Evolutionary conservation across 1,284 basidiomycete genomes (phyloP).

Genomic region (Trichosporon coremiiforme): DNA sequence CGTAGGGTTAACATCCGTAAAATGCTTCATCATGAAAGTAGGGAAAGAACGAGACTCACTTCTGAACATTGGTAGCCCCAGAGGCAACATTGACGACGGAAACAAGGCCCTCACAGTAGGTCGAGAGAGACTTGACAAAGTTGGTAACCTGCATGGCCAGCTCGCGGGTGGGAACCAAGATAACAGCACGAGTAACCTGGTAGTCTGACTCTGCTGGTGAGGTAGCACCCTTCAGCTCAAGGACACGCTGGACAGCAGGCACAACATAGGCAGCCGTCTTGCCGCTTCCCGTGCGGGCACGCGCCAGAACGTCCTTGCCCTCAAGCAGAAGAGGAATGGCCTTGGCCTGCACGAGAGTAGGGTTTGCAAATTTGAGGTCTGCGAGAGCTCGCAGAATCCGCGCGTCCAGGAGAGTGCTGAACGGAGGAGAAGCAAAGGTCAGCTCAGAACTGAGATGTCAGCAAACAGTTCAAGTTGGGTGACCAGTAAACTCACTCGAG

Average conservation of each 20-base stretch:
- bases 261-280: constrained; percentile 97
- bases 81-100: constrained; percentile 76
- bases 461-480: no score
- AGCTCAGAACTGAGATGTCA: constrained; percentile 40
- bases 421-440: constrained; percentile 56
- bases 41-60: constrained; percentile 60
- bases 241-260: constrained; percentile 84
- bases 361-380: constrained; percentile 69
- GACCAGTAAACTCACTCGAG: constrained; percentile 38
- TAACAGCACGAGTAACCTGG: constrained; percentile 72
- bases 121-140: constrained; percentile 68
- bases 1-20: constrained; percentile 53
- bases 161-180: constrained; percentile 93
- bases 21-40: constrained; percentile 54
- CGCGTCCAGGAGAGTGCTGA: constrained; percentile 64
- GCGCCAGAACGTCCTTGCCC: constrained; percentile 87
- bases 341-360: constrained; percentile 84
- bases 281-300: constrained; percentile 92
- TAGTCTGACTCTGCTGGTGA: constrained; percentile 45
- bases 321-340: constrained; percentile 79
- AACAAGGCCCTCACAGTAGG: constrained; percentile 77
- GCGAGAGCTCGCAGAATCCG: constrained; percentile 71
- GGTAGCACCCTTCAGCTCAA: constrained; percentile 67
- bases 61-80: constrained; percentile 72
- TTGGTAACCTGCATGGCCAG: constrained; percentile 84